A percentile compares a stretch with the other conserved stretches of the same genome.
These are phyloP conservation scores for Agroathelia rolfsii DNA, from an alignment of 1,284 basidiomycete species.

Conservation along the genomic window DNA sequence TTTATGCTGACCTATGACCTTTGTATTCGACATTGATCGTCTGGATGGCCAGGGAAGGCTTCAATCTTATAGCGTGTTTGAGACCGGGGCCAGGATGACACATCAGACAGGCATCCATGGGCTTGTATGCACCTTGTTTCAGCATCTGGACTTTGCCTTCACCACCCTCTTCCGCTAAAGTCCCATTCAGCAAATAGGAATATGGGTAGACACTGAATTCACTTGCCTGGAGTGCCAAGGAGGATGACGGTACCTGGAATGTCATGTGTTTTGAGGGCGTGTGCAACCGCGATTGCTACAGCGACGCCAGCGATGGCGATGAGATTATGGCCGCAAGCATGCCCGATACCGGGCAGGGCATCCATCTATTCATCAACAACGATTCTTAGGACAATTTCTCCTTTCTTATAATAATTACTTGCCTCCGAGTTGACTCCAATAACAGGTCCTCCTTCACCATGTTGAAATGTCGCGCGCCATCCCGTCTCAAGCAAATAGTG, in stretches of 20 bases:
- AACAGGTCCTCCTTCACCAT: conserved; percentile 48
- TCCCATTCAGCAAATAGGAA: conserved; percentile 8
- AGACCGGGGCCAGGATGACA: conserved; percentile 53
- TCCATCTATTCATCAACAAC: too few species aligned
- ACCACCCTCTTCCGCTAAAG: conserved; percentile 65
- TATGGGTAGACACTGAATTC: conserved; percentile 5
- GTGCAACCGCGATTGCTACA: conserved; percentile 62
- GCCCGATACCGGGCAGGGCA: conserved; percentile 52
- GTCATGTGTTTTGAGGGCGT: conserved; percentile 53
- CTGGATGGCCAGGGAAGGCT: conserved; percentile 49
- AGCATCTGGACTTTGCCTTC: conserved; percentile 71
- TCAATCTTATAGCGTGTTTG: conserved; percentile 35
- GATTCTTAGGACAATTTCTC: too few species aligned
- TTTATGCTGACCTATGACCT: conserved; percentile 46
- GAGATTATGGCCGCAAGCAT: conserved; percentile 83
- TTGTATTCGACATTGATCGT: conserved; percentile 52
- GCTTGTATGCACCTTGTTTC: conserved; percentile 62
- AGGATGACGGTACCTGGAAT: conserved; percentile 68
- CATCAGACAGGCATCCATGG: conserved; percentile 76
- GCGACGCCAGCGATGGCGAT: conserved; percentile 78
- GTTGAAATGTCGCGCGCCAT: conserved; percentile 62
- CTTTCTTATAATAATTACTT: too few species aligned
- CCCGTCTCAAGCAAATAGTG: conserved; percentile 68
- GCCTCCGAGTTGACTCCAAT: conserved; percentile 57
- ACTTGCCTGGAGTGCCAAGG: conserved; percentile 73